These are phyloP conservation scores for Trametes elegans DNA, from an alignment of 768 basidiomycete genomes.

Conservation along the genomic window DNA sequence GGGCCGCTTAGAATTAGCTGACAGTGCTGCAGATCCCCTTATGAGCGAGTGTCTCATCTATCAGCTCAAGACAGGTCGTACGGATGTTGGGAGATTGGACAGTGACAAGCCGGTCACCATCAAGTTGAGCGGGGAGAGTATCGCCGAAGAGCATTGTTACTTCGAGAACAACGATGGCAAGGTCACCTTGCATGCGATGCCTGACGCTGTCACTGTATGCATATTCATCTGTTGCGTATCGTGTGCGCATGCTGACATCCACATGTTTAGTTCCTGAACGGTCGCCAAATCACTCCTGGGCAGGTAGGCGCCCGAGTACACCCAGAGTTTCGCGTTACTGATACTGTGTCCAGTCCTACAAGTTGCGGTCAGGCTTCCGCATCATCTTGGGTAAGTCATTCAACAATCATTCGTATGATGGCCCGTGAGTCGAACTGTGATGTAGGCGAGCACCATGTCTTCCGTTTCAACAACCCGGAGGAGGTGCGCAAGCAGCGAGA, in stretches of 20 bases:
- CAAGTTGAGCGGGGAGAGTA: conserved; percentile 88
- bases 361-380: conserved; percentile 91
- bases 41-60: conserved; percentile 97
- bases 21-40: conserved; percentile 64
- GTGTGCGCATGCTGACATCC: not conserved
- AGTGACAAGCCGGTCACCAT: conserved; percentile 82
- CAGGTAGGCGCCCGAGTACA: conserved; percentile 53
- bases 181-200: conserved; percentile 77
- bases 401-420: not conserved
- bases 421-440: not conserved
- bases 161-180: conserved; percentile 86
- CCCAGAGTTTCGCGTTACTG: too few species aligned
- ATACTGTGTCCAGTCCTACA: conserved; percentile 62
- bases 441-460: conserved; percentile 92
- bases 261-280: conserved; percentile 78
- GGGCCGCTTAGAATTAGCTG: not conserved
- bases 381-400: conserved; percentile 81
- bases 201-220: conserved; percentile 80
- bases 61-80: conserved; percentile 84
- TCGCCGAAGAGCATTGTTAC: conserved; percentile 88
- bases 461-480: conserved; percentile 94
- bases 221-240: not conserved
- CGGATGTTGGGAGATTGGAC: conserved; percentile 87
- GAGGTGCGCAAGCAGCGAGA: conserved; percentile 91
- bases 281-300: conserved; percentile 76